Base-by-base conservation (phyloP, 768 basidiomycete species). In the Boletus rubroflammeus region DNA sequence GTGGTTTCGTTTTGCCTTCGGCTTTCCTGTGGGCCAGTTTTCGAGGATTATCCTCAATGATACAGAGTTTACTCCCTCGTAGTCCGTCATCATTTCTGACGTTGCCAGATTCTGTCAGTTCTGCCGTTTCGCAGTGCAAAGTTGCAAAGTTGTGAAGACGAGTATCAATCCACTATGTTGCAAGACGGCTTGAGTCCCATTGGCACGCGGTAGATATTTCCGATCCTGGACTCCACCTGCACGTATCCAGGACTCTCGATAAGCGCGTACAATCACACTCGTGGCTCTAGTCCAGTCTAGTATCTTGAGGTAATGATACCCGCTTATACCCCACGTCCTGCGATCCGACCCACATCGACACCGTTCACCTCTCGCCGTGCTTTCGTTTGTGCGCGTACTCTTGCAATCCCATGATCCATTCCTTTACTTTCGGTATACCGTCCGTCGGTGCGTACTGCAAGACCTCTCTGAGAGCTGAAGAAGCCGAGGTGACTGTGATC, bases 371-470 rank as follows among this genome's bases (percentile, higher is more conserved):
- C 56, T 80, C 80, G 0, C 73, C 78, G 35, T 63, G 63, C 47
- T 75, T 74, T 31, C 89, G 74, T 4, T 81, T 79, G 63, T 96
- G 91, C 42, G 77, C 74, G 13, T 67, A 59, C 58, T 80, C 81
- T 68, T 93, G 90, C 40, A 96, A 72, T 9, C 79, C 80, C 44
- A 75, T 70, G 5, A 89, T 59, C 86, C 86, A 90, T 28, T 81
- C 75, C 11, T 77, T 62, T 5, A 91, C 71, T 15, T 72, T 72
- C 17, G 78, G 73, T 28, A 86, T 66, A 1, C 92, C 89, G 17
- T 77, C 74, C 8, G 88, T 89, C 3, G 81, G 77, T 21, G 82
- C 78, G 58, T 95, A 82, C 64, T 93, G 92, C 43, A 96, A 70
- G 2, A 81, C 85, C 40, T 75, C 73, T 6, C 75, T 76, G 19